These are phyloP conservation scores for Ceratocystis eucalypticola DNA, from an alignment of 2,329 filamentous ascomycete species.

Conservation along the genomic window DNA sequence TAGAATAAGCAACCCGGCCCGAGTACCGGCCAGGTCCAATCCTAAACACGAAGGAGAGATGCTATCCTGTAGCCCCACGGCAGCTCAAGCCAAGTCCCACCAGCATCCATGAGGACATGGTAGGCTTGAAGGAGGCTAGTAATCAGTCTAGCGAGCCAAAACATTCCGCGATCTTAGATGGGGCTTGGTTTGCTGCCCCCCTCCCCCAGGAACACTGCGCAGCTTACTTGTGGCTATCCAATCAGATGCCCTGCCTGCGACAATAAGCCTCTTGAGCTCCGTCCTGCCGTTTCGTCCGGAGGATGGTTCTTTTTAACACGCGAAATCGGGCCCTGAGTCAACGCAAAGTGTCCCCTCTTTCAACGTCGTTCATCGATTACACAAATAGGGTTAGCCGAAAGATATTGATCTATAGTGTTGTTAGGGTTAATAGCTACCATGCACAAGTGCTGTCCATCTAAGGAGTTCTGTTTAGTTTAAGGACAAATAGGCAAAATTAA, in stretches of 20 bases:
- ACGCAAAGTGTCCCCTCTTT: constrained; percentile 12
- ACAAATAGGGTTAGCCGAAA: not conserved
- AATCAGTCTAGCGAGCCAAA: not conserved
- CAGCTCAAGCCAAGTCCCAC: constrained; percentile 4
- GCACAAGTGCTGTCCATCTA: no score
- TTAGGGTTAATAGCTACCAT: not conserved
- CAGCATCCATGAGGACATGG: not conserved
- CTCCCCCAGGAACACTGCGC: not conserved
- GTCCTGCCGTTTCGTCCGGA: not conserved
- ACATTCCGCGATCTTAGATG: not conserved
- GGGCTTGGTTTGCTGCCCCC: not conserved
- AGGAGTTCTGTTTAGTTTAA: not conserved
- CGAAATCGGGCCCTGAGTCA: not conserved
- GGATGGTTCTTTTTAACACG: not conserved
- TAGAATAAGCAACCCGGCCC: not conserved
- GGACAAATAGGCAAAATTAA: not conserved
- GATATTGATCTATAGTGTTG: not conserved
- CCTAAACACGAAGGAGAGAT: not conserved
- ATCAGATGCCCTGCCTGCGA: not conserved
- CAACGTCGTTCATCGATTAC: constrained; percentile 5
- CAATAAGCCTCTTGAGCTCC: not conserved
- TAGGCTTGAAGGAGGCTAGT: not conserved
- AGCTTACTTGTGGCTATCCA: not conserved
- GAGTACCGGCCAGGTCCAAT: not conserved
- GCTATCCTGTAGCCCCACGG: not conserved